A percentile compares a stretch with the other conserved stretches of the same genome.
phyloP scores from a whole-genome alignment of 805 yeast species.

The Suhomyces prunicola region DNA sequence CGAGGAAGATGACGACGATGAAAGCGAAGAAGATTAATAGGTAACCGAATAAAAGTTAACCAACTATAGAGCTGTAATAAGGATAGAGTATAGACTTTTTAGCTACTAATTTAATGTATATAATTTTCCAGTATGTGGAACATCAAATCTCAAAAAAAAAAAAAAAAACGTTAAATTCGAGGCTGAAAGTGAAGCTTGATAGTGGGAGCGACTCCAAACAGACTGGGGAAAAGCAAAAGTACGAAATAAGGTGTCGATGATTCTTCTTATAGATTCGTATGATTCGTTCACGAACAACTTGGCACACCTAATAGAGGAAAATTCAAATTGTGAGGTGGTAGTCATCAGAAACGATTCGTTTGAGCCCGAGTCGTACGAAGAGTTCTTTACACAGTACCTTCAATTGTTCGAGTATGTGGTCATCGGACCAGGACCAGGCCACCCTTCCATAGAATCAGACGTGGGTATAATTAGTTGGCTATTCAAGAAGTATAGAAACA shows the following conservation, averaged over 20 bases:
- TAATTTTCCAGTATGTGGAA: neutral
- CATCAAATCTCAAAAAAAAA: neutral
- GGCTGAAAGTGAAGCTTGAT: neutral
- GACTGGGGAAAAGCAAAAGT: neutral
- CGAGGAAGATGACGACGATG: constrained; percentile 59
- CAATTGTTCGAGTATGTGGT: constrained; percentile 68
- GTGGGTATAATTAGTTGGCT: constrained; percentile 74
- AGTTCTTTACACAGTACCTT: constrained; percentile 41
- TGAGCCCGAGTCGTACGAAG: constrained; percentile 23
- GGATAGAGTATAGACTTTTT: neutral
- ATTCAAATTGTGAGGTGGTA: constrained; percentile 48
- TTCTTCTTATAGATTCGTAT: constrained; percentile 84
- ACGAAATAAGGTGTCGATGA: constrained; percentile 23
- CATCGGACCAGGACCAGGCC: constrained; percentile 98
- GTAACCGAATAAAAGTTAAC: neutral
- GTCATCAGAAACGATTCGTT: constrained; percentile 65
- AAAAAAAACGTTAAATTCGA: neutral
- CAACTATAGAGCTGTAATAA: neutral
- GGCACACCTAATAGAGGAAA: constrained; percentile 53
- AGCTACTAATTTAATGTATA: neutral
- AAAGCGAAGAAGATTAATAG: constrained; percentile 20
- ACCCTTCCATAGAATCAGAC: constrained; percentile 62
- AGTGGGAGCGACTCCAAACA: neutral
- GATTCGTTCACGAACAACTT: constrained; percentile 93
- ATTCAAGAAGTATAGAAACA: constrained; percentile 18